These are phyloP conservation scores for Hypoxylon rubiginosum DNA, from an alignment of 2,329 filamentous ascomycete genomes.

Conservation along the genomic window DNA sequence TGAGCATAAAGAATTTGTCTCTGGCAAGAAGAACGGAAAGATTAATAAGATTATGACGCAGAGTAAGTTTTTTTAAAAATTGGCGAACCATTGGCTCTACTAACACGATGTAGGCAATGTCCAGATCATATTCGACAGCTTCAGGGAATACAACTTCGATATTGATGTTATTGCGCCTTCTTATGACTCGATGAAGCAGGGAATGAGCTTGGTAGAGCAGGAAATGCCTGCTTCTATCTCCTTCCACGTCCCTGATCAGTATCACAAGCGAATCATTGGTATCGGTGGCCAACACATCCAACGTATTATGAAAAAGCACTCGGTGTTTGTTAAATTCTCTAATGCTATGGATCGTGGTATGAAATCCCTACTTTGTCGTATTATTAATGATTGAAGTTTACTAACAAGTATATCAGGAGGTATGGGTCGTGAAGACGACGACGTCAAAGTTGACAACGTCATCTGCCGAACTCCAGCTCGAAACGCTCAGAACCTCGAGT, in stretches of 20 bases:
- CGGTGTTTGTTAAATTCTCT: constrained; percentile 99
- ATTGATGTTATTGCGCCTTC: constrained; percentile 95
- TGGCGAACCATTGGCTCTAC: constrained; percentile 33
- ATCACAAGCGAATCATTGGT: constrained; percentile 99
- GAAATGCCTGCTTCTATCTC: constrained; percentile 99
- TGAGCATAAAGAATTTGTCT: constrained; percentile 99
- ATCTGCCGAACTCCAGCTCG: constrained; percentile 97
- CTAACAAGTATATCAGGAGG: constrained; percentile 63
- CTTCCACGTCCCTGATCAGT: constrained; percentile 98
- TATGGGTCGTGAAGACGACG: constrained; percentile 94
- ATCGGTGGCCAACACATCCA: constrained; percentile 99
- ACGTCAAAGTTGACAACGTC: constrained; percentile 98
- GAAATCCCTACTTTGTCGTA: constrained; percentile 2
- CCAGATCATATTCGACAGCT: constrained; percentile 98
- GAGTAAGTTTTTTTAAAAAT: constrained; percentile 66
- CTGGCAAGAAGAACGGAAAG: constrained; percentile 99
- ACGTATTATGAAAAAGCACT: constrained; percentile 99
- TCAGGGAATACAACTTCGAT: constrained; percentile 99
- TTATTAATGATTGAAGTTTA: not conserved
- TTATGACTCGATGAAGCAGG: constrained; percentile 95
- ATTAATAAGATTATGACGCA: constrained; percentile 99
- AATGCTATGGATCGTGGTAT: constrained; percentile 96
- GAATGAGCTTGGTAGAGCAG: constrained; percentile 92
- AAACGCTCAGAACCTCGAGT: constrained; percentile 95
- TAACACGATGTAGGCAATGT: constrained; percentile 76